Percentiles rank a stretch among this genome's conserved stretches.
Conservation (phyloP, 495 filamentous ascomycete genomes). For the Acidiella bohemica region DNA sequence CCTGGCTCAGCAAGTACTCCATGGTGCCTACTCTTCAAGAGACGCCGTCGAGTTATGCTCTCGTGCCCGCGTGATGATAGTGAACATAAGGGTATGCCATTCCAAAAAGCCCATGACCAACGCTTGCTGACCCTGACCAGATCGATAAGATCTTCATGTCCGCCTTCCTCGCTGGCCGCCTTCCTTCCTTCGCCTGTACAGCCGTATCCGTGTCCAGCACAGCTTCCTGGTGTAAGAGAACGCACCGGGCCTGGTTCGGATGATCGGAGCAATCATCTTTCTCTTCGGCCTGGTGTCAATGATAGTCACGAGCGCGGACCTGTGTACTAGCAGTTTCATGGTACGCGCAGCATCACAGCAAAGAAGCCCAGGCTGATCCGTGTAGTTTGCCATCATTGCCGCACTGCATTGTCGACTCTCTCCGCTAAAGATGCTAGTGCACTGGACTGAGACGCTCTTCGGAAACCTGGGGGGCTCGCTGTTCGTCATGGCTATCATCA, state of each 20-base stretch:
- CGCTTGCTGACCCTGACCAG: too few species aligned
- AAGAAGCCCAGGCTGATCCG: not conserved
- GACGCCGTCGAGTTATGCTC: constrained; percentile 20
- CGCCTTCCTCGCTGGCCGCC: constrained; percentile 15
- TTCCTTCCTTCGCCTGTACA: constrained; percentile 28
- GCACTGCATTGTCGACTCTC: constrained; percentile 39
- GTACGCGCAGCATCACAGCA: constrained; percentile 21
- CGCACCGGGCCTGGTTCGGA: constrained; percentile 45
- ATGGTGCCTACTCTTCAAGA: constrained; percentile 17
- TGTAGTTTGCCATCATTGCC: constrained; percentile 42
- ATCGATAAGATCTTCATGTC: constrained; percentile 20
- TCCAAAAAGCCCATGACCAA: too few species aligned
- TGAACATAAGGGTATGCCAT: too few species aligned
- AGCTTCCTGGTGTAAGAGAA: constrained; percentile 47
- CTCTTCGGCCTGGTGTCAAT: constrained; percentile 47
- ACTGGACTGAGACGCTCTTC: constrained; percentile 46
- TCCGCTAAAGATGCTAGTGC: constrained; percentile 36
- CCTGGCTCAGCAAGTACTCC: too few species aligned
- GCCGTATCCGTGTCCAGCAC: constrained; percentile 39
- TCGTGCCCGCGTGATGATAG: constrained; percentile 16
- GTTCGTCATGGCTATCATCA: constrained; percentile 45
- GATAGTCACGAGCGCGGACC: constrained; percentile 45
- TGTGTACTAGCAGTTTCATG: constrained; percentile 49
- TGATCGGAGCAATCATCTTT: constrained; percentile 42
- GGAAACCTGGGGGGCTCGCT: constrained; percentile 48